Base-by-base conservation (phyloP, 495 filamentous ascomycete genomes). In the Aspergillus hancockii region DNA sequence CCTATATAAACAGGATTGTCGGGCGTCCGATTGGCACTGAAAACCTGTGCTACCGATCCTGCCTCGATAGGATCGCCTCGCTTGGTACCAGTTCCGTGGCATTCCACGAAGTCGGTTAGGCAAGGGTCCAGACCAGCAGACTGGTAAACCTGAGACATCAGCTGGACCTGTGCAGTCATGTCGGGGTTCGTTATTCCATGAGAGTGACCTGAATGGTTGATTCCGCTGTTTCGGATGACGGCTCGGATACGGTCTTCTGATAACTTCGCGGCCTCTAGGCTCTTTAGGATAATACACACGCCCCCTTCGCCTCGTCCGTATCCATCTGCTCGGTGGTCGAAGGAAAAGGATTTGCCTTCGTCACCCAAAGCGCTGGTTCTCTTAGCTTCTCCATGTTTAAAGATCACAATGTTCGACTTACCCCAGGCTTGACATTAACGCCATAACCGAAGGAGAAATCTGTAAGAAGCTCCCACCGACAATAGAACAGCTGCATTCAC, bases 221-320 rank as follows among this genome's bases (percentile, higher is more conserved):
- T 32, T 1, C 53, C 59, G n/a, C 47, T 53, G n/a, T 53, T 62
- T 25, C 77, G 75, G 52, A 90, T 85, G 28, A 90, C 76, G 18
- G 82, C 83, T 47, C 83, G 75, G 45, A 90, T 84, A 14, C 82
- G 79, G 61, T 87, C 80, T 21, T 77, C 76, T 58, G 85, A 80
- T 8, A 67, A 62, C 5, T 57, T 31, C 5, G 59, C 59, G 19
- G 49, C 59, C 22, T 49, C 56, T 7, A 62, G 31, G 3, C 54
- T 49, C 22, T 62, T 62, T 5, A 62, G 49, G 8, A 62, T 50
- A 6, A 62, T 43, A 53, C 59, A 54, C 25, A 54, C 56, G 43
- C 40, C 54, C 25, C 59, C 59, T 21, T 62, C 59, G 10, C 59
- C 59, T 30, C 59, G 59, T 30, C 59, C 59, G 21, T 57, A 62